Base-by-base conservation (phyloP, 768 basidiomycete species). In the Boletus sp. region DNA sequence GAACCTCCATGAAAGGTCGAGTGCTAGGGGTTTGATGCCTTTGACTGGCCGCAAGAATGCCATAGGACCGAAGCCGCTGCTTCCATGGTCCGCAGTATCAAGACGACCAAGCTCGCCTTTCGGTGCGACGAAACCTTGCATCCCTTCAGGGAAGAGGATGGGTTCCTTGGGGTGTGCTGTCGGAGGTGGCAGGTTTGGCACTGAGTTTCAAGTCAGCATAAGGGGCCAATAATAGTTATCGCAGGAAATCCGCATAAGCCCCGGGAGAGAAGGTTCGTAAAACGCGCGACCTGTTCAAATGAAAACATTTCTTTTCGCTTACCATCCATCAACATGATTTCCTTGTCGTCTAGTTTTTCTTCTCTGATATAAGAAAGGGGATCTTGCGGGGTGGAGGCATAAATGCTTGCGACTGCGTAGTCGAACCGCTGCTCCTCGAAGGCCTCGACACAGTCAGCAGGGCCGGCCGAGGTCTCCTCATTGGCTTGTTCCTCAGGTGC, bases 1-100 rank as follows among this genome's bases (percentile, higher is more conserved):
- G 48, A 55, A 88, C 88, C 80, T 79, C 89, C 89, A 90, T 14
- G 85, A 83, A 49, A 91, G 71, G 33, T 82, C 77, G 14, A 90
- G 74, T 20, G 78, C 75, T 4, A 90, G 73, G 5, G 86, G 76
- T 53, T 81, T 78, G 20, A 83, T 67, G 2, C 87, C 87, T 63
- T 82, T 85, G 15, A 76, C 79, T 60, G 82, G 82, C 66, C 77
- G 81, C 60, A 88, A 61, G 53, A 77, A 65, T 12, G 50, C 51
- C 20, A 24, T 33, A 14, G 50, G 36, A 59, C 40, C 56, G 24
- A 56, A 18, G 20, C 46, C 17, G n/a, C 45, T 49, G 14, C 45
- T 39, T 55, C 37, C 52, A 28, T 40, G 47, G 17, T 7, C 45
- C 20, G 20, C 35, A 37, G 20, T 20, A 30, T 52, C 46, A 8